Base-by-base conservation (phyloP, 2,329 filamentous ascomycete species). In the Biscogniauxia mediterranea region DNA sequence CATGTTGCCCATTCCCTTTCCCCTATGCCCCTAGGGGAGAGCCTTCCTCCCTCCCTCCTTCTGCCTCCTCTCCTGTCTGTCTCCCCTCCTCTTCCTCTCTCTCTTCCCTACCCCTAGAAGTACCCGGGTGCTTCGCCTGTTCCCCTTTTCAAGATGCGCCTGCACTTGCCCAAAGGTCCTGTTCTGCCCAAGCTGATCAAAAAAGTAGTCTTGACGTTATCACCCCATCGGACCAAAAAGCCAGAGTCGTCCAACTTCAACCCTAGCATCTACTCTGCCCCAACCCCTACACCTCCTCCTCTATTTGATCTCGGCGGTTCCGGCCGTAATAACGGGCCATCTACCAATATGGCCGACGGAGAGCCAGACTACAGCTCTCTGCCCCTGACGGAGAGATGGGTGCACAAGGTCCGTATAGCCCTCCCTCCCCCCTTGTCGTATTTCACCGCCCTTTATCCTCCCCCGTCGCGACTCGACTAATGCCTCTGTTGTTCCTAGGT, bases 351-450 rank as follows among this genome's bases (percentile, higher is more conserved):
- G 92, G 91, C 89, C 61, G 92, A 96, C 67, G 80, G 84, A 74
- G 91, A 94, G 76, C 91, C 93, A 73, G 92, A 96, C 75, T 94
- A 89, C 75, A 89, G 87, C 78, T 86, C 89, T 66, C 80, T 96
- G 64, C 90, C 92, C 52, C 77, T 96, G 59, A 81, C 87, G 52
- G 92, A 96, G 66, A 87, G 92, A 74, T 96, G 93, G 78, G 81
- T 85, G 58, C 92, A 96, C 81, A 96, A 96, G 81, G 87, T 89
- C 70, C 58, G 74, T 66, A 28, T n/a, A 54, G 20, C 28, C 38
- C 28, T 32, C 28, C 28, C 28, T 23, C 2, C 28, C 28, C 20
- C 21, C 42, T 52, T 38, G 46, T 53, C 28, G 19, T 19, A 13
- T 46, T 52, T 17, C 54, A 15, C 19, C 5, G 28, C 17, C 46